Percentiles rank a stretch among this genome's conserved stretches.
These are phyloP conservation scores for Ascomycota sp. DNA, from an alignment of 2,329 filamentous ascomycete species.

Conservation along the genomic window DNA sequence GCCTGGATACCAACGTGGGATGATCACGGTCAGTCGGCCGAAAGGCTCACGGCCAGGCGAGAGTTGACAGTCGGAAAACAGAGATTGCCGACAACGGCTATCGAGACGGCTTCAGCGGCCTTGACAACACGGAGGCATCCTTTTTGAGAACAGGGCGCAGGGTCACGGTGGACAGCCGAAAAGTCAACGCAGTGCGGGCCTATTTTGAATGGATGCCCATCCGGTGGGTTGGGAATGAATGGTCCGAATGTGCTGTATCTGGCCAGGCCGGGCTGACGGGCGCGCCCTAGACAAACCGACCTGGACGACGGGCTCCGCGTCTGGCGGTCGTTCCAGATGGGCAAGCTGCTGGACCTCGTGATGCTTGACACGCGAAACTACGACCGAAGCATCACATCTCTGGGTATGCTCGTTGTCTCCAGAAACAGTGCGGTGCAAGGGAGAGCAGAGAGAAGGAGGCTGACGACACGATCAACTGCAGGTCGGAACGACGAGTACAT, in stretches of 20 bases:
- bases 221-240: conserved; percentile 5
- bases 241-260: not conserved
- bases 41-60: not conserved
- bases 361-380: conserved; percentile 50
- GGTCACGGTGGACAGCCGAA: conserved; percentile 48
- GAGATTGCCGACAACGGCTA: conserved; percentile 43
- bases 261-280: not conserved
- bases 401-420: conserved; percentile 6
- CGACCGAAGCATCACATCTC: conserved; percentile 37
- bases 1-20: conserved; percentile 25
- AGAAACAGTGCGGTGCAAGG: no score
- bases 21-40: conserved; percentile 18
- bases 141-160: conserved; percentile 31
- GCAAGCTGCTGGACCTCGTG: conserved; percentile 41
- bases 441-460: not conserved
- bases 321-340: conserved; percentile 44
- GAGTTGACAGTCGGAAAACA: not conserved
- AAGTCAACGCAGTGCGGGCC: conserved; percentile 49
- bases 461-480: conserved; percentile 3
- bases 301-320: conserved; percentile 48
- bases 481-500: conserved; percentile 39
- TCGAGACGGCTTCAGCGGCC: conserved; percentile 32
- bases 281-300: conserved; percentile 27
- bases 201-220: conserved; percentile 38
- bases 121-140: conserved; percentile 45